phyloP scores from a whole-genome alignment of 2,329 filamentous ascomycete species.

The Apiospora saccharicola region DNA sequence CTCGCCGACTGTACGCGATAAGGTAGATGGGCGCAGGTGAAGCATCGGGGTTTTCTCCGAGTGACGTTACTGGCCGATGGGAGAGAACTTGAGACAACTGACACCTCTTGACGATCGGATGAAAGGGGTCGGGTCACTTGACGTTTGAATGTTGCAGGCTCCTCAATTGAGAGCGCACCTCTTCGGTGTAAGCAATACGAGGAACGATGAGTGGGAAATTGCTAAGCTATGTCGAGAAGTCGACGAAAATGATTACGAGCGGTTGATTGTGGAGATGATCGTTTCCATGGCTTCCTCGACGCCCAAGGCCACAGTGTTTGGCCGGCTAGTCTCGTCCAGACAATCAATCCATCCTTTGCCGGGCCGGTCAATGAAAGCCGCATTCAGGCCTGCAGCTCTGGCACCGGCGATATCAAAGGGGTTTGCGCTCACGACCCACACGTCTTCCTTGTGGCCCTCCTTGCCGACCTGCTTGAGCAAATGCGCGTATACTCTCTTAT shows the following conservation, averaged over 20 bases:
- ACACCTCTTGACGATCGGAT: background rate
- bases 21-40: background rate
- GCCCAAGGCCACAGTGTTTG: slow-evolving; percentile 61
- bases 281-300: slow-evolving; percentile 63
- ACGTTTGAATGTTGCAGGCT: background rate
- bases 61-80: background rate
- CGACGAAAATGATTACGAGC: background rate
- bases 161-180: background rate
- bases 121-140: background rate
- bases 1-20: background rate
- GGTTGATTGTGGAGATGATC: slow-evolving; percentile 36
- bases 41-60: background rate
- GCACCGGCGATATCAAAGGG: slow-evolving; percentile 77
- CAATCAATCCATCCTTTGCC: slow-evolving; percentile 71
- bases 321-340: slow-evolving; percentile 57
- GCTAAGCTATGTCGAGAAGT: background rate
- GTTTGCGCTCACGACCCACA: slow-evolving; percentile 77
- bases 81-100: background rate
- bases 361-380: slow-evolving; percentile 71
- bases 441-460: slow-evolving; percentile 47
- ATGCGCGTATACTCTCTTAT: slow-evolving; percentile 66
- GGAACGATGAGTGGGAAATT: background rate
- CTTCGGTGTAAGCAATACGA: background rate
- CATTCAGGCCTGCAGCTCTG: slow-evolving; percentile 64
- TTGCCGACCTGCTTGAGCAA: slow-evolving; percentile 60